Evolutionary conservation across 2,329 filamentous ascomycete species (phyloP).

Genomic region (Colletotrichum graminicola): DNA sequence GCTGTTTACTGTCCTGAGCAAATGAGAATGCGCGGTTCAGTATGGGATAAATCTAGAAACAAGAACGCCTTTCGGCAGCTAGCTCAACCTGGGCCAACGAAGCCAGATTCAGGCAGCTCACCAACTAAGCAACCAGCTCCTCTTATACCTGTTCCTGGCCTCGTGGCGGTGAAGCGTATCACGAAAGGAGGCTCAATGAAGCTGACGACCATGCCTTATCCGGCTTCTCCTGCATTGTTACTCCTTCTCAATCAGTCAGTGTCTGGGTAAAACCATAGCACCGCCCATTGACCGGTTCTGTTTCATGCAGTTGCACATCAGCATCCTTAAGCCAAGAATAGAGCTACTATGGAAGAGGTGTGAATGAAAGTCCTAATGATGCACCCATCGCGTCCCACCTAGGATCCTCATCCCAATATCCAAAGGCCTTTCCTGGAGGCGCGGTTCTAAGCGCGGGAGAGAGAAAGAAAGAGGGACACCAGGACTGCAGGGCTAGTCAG

Average conservation of each 20-base stretch:
- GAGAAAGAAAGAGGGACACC: not conserved
- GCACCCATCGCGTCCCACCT: constrained; percentile 4
- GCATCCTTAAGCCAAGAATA: constrained; percentile 8
- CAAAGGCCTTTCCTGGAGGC: not conserved
- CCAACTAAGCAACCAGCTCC: not conserved
- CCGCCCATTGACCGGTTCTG: constrained; percentile 11
- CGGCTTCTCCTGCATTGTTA: not conserved
- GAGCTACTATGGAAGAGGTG: constrained; percentile 1
- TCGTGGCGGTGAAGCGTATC: constrained; percentile 29
- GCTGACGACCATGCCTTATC: constrained; percentile 3
- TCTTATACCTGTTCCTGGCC: constrained; percentile 15
- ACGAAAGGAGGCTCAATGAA: constrained; percentile 11
- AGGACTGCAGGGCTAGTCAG: constrained; percentile 20
- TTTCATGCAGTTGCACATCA: constrained; percentile 14
- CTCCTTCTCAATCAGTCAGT: not conserved
- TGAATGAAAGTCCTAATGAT: constrained; percentile 1
- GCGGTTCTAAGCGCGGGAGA: not conserved
- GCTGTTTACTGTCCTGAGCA: not conserved
- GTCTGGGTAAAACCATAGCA: not conserved
- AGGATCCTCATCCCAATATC: not conserved
- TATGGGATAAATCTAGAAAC: not conserved
- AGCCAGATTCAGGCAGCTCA: not conserved
- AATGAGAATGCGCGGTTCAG: not conserved
- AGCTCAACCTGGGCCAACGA: constrained; percentile 1
- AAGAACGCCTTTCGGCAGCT: not conserved